Evolutionary conservation across 1,284 basidiomycete species (phyloP).

Genomic region (Cutaneotrichosporon sp.): DNA sequence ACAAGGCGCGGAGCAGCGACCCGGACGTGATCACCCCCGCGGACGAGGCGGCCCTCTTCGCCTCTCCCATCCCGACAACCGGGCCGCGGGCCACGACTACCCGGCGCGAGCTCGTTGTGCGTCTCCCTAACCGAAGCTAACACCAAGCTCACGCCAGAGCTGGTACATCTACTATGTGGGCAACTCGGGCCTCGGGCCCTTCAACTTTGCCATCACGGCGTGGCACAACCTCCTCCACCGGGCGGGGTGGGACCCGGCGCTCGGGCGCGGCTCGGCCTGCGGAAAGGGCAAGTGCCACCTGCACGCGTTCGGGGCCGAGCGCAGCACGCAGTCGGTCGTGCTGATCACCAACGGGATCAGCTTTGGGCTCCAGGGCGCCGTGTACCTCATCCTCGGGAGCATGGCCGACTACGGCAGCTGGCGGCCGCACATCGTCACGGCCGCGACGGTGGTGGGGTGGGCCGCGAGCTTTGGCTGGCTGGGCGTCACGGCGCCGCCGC

Average conservation of each 20-base stretch:
- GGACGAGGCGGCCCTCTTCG: conserved; percentile 45
- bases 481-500: conserved; percentile 54
- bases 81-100: conserved; percentile 44
- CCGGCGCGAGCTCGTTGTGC: conserved; percentile 44
- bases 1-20: neutral
- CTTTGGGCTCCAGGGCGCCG: conserved; percentile 29
- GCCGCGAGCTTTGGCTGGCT: conserved; percentile 60
- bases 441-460: conserved; percentile 74
- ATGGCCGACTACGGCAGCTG: conserved; percentile 34
- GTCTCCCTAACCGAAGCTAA: neutral
- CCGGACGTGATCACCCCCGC: neutral
- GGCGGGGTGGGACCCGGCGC: conserved; percentile 48
- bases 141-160: conserved; percentile 23
- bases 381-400: conserved; percentile 26
- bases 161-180: conserved; percentile 51
- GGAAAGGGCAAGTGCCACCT: conserved; percentile 35
- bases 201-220: conserved; percentile 50
- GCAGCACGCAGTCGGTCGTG: conserved; percentile 32
- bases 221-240: conserved; percentile 50
- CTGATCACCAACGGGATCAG: conserved; percentile 30
- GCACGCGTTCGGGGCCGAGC: conserved; percentile 35
- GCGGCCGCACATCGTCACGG: conserved; percentile 57
- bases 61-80: conserved; percentile 41
- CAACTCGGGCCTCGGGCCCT: conserved; percentile 48
- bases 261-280: conserved; percentile 34